phyloP scores from a whole-genome alignment of 805 yeast genomes.

The Nakazawaea laoshanensis region DNA sequence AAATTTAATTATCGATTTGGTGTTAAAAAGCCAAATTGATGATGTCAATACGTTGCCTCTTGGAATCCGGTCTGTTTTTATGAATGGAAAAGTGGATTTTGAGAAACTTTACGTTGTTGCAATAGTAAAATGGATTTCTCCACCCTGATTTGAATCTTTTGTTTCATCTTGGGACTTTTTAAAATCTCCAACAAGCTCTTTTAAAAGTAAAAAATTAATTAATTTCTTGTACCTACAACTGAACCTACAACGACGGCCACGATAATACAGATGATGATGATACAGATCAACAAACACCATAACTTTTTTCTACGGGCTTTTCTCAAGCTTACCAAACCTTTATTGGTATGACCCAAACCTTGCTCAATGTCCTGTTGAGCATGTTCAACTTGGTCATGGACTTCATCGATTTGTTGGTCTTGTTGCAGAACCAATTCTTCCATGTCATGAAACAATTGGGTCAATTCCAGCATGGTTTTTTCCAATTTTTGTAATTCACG shows the following conservation, averaged over 20 bases:
- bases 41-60: too few relatives aligned
- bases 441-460: conserved; percentile 92
- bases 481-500: conserved; percentile 91
- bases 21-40: too few relatives aligned
- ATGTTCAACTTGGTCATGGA: conserved; percentile 68
- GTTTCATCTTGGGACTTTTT: conserved; percentile 6
- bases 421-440: conserved; percentile 94
- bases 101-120: conserved; percentile 9
- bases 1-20: too few relatives aligned
- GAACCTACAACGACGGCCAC: conserved; percentile 63
- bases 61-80: too few relatives aligned
- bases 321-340: conserved; percentile 82
- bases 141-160: conserved; percentile 9
- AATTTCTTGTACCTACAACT: conserved; percentile 25
- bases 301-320: conserved; percentile 87
- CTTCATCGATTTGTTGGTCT: conserved; percentile 76
- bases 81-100: conserved; percentile 10
- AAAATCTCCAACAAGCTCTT: conserved; percentile 7
- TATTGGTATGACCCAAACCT: conserved; percentile 89
- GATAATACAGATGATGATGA: conserved; percentile 51
- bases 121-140: conserved; percentile 10
- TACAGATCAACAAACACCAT: conserved; percentile 67
- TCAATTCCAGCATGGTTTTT: conserved; percentile 90
- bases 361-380: conserved; percentile 90
- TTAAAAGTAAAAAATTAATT: background rate